Conservation (phyloP, 192 early-diverging fungal genomes). For the Mortierella claussenii region DNA sequence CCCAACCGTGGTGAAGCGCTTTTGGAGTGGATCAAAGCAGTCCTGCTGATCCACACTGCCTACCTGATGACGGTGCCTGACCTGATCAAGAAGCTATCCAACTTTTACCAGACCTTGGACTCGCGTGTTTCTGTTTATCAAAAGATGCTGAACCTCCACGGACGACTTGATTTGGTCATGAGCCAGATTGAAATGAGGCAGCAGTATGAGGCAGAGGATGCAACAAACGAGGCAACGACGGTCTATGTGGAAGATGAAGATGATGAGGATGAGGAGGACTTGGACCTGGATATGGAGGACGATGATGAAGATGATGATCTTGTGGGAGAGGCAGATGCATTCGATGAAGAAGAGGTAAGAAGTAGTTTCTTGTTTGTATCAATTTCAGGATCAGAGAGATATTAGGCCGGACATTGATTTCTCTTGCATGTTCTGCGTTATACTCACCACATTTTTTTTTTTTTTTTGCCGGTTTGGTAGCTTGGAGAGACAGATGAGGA, state of each 20-base stretch:
- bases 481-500: conserved; percentile 37
- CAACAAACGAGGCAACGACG: conserved; percentile 52
- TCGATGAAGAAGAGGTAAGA: conserved; percentile 44
- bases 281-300: conserved; percentile 42
- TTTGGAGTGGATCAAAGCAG: conserved; percentile 64
- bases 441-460: not conserved
- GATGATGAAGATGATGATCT: conserved; percentile 50
- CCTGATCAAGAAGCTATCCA: conserved; percentile 58
- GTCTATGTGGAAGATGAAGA: conserved; percentile 61
- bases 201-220: conserved; percentile 47
- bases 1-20: conserved; percentile 56
- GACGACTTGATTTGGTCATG: conserved; percentile 64
- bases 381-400: not conserved
- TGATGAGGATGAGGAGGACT: conserved; percentile 40
- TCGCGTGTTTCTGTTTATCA: conserved; percentile 56
- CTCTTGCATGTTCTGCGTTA: not conserved
- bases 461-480: not conserved
- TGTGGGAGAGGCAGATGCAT: conserved; percentile 34
- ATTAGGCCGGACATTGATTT: not conserved
- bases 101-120: conserved; percentile 63
- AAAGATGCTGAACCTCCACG: conserved; percentile 59
- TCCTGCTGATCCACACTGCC: conserved; percentile 60
- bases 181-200: conserved; percentile 58
- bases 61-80: conserved; percentile 69
- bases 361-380: not conserved